Evolutionary conservation across 371 early-diverging fungal species (phyloP), one percentile per base, ranked within the genome.

Genomic region (Rhizomucor pusillus): DNA sequence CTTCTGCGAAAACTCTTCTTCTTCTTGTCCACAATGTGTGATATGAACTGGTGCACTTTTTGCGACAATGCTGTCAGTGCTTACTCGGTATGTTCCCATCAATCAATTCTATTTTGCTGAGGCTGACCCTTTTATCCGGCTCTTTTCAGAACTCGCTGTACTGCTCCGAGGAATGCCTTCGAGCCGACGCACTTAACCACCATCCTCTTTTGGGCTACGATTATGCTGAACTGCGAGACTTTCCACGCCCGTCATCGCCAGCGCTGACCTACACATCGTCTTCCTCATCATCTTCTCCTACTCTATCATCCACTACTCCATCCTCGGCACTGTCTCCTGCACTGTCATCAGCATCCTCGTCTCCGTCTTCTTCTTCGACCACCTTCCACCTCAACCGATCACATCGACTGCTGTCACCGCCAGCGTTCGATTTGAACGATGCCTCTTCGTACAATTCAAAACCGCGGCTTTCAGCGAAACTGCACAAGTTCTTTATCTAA

Each of bases 181-280:
- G 60, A 19, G 54, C 54, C 16, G 66, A 65, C 33, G 60, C 66
- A 25, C 51, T 68, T 14, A 33, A 50, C 16, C 57, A 56, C 39
- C 64, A 63, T 29, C 64, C 64, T 19, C 43, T 62, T 18, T 54
- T 68, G 24, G 62, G 59, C 11, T 62, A 69, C 18, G 52, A 43
- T 14, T 65, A 59, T 57, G 56, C 59, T 34, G 69, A 69, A 44
- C 60, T 69, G 23, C 49, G 46, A 39, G 50, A 65, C 43, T 69
- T 69, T 40, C 65, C 64, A 20, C 64, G 59, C 5, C 57, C 63
- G 10, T 34, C 60, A 9, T 23, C 20, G 20, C 14, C 45, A 45
- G 18, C 45, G 6, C 34, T 29, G 29, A 29, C 29, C 3, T 29
- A 29, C 29, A 29, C 48, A 16, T 35, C 34, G 23, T 41, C 16